Conservation (phyloP, 2,329 filamentous ascomycete genomes). For the Talaromyces piceae region DNA sequence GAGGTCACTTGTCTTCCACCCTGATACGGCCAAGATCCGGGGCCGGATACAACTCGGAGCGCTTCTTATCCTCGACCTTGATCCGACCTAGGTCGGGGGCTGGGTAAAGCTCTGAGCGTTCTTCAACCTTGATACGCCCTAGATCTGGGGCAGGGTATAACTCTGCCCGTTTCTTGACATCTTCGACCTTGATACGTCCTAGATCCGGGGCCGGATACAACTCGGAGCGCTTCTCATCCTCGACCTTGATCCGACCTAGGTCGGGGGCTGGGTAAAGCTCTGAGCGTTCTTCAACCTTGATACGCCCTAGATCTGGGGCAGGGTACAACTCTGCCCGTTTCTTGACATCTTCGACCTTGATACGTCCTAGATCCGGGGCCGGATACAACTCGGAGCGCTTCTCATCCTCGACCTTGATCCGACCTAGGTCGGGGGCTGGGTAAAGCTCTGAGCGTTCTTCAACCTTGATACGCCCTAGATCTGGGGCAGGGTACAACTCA, state of each 20-base stretch:
- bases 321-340: neutral
- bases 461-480: slow-evolving; percentile 2
- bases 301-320: neutral
- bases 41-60: neutral
- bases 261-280: slow-evolving; percentile 6
- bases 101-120: slow-evolving; percentile 2
- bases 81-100: neutral
- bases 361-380: neutral
- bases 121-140: slow-evolving; percentile 3
- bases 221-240: slow-evolving; percentile 2
- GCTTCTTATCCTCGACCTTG: slow-evolving; percentile 1
- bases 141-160: slow-evolving; percentile 3
- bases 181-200: slow-evolving; percentile 4
- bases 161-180: neutral
- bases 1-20: too few relatives aligned
- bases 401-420: slow-evolving; percentile 5
- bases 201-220: slow-evolving; percentile 2
- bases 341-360: slow-evolving; percentile 2
- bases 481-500: slow-evolving; percentile 6
- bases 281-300: neutral
- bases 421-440: neutral
- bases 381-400: slow-evolving; percentile 5
- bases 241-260: slow-evolving; percentile 1
- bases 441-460: slow-evolving; percentile 9
- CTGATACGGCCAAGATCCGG: too few relatives aligned